A percentile compares a stretch with the other conserved stretches of the same genome.
phyloP scores from a whole-genome alignment of 768 basidiomycete genomes.

The Strobilomyces dryophilus region DNA sequence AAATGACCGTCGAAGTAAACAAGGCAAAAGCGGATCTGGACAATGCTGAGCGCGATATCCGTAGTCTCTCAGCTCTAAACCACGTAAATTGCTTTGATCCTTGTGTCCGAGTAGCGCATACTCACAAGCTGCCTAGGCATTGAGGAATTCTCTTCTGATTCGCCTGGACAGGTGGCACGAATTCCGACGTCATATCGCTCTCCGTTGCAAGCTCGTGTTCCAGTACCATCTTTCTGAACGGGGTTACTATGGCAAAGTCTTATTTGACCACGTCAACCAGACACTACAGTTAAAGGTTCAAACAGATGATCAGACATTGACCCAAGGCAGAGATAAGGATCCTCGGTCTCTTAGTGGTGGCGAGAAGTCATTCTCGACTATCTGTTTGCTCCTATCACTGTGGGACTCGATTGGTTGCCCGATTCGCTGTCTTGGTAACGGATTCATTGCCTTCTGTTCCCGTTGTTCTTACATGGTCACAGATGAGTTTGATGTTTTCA shows the following conservation, averaged over 20 bases:
- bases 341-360: conserved; percentile 87
- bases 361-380: conserved; percentile 96
- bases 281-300: conserved; percentile 71
- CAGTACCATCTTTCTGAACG: conserved; percentile 77
- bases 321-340: conserved; percentile 74
- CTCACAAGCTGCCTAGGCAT: conserved; percentile 42
- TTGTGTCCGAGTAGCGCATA: background rate
- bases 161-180: conserved; percentile 80
- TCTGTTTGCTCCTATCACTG: conserved; percentile 87
- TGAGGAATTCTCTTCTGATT: conserved; percentile 58
- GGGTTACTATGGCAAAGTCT: conserved; percentile 84
- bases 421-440: conserved; percentile 80
- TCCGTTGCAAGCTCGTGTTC: conserved; percentile 82
- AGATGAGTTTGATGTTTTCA: conserved; percentile 99
- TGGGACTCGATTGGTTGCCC: conserved; percentile 98
- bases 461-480: conserved; percentile 11
- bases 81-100: conserved; percentile 41
- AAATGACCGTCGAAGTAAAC: conserved; percentile 70
- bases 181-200: conserved; percentile 85
- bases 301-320: conserved; percentile 73
- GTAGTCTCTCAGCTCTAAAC: conserved; percentile 59
- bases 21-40: conserved; percentile 57
- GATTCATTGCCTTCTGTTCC: background rate
- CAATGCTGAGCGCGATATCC: conserved; percentile 58
- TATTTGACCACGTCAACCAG: conserved; percentile 74